A percentile compares a stretch with the other conserved stretches of the same genome.
Evolutionary conservation across 1,284 basidiomycete species (phyloP).

Genomic region (Uromyces viciae-fabae): DNA sequence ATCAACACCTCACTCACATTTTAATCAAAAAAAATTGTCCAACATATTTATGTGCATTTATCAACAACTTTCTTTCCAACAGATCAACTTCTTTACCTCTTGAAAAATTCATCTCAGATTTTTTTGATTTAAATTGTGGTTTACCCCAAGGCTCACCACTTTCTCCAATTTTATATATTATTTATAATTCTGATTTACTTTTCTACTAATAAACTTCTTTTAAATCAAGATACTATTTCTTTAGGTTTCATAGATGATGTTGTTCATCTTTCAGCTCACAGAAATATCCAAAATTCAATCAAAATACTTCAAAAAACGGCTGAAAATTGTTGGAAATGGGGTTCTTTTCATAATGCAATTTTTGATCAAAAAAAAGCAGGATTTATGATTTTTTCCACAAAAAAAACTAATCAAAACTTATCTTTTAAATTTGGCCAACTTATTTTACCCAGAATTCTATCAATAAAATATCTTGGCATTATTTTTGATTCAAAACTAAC

Average conservation of each 20-base stretch:
- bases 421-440: no score
- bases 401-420: no score
- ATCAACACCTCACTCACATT: neutral
- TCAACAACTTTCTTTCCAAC: neutral
- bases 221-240: neutral
- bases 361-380: no score
- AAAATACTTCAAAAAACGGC: no score
- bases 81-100: neutral
- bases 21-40: neutral
- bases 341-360: no score
- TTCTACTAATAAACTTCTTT: neutral
- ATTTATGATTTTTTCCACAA: no score
- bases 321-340: no score
- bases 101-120: neutral
- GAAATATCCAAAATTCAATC: neutral
- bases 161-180: neutral
- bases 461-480: no score
- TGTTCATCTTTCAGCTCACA: neutral
- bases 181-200: neutral
- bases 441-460: no score
- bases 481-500: no score
- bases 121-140: neutral
- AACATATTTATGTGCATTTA: neutral
- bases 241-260: neutral
- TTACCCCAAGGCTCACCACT: conserved; percentile 9